Base-by-base conservation (phyloP, 192 early-diverging fungal species). In the Entophlyctis luteolus region DNA sequence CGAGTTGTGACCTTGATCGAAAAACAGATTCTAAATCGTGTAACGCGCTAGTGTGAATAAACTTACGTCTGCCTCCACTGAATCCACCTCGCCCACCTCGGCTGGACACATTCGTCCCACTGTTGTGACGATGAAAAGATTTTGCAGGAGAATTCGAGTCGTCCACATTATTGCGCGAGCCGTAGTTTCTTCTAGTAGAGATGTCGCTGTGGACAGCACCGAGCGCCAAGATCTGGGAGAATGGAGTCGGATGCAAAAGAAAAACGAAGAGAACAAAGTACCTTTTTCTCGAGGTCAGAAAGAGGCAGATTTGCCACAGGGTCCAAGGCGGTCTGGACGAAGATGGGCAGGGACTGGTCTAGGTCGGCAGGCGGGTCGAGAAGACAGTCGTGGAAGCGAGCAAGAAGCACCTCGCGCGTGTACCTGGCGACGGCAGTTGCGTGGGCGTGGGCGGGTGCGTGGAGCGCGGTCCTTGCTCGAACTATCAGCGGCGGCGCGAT, bases 271-370 rank as follows among this genome's bases (percentile, higher is more conserved):
- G 28, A 65, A 28, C 39, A 67, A 35, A 59, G 37, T 36, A 80
- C 79, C 79, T 77, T 81, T 67, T 71, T 72, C 57, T 81, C 79
- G 23, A 65, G 20, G 2, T 81, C 75, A 32, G 50, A 73, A 37
- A 81, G 49, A 18, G 79, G 75, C 20, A 73, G 59, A 49, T 78
- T 78, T 3, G 76, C 79, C 73, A 81, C 47, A 10, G 79, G 79
- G 18, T 48, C 55, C 29, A 75, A 58, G 8, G 55, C 33, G 14
- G 10, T 54, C 2, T 14, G 23, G 3, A 42, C 29, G 54, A 70
- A 70, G 55, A 77, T 65, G 16, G 56, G 35, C 29, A 37, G 53
- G 20, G 35, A 38, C 3, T 48, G 46, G 32, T 73, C 71, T 45
- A 71, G 67, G 47, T 75, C 70, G 0, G 56, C 12, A 18, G 76